These are phyloP conservation scores for Phalaenopsis hybrid DNA, from an alignment of 116 monocot species.

Conservation along the genomic window DNA sequence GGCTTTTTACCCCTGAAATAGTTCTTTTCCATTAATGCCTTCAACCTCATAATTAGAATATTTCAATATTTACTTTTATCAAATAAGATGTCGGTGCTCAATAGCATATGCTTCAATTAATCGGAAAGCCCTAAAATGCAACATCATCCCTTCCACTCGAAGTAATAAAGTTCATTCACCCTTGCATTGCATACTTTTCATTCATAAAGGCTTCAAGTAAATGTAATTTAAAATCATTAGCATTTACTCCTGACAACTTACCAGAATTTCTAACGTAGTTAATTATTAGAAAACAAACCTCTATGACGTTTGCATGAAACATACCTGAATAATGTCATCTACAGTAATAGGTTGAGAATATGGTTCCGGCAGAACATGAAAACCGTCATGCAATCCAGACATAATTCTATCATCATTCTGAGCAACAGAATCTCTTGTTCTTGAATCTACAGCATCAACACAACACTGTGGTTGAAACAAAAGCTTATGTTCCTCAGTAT, in stretches of 20 bases:
- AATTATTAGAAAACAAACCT: not conserved
- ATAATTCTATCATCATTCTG: not conserved
- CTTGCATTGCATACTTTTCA: no score
- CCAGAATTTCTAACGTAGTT: not conserved
- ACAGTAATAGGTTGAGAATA: slow-evolving; percentile 13
- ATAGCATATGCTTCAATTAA: no score
- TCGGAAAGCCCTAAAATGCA: no score
- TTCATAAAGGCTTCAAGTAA: no score
- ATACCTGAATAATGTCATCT: slow-evolving; percentile 27
- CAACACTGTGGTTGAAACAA: slow-evolving; percentile 5
- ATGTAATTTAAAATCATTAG: not conserved
- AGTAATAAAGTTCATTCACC: no score
- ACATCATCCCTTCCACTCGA: no score
- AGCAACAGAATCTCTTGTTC: not conserved
- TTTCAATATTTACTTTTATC: no score
- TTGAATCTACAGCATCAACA: slow-evolving; percentile 3
- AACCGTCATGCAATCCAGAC: not conserved
- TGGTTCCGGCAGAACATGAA: not conserved
- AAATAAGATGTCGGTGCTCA: no score
- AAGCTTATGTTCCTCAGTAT: slow-evolving; percentile 7
- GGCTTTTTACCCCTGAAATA: no score
- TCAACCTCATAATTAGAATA: no score
- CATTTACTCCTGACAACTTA: not conserved
- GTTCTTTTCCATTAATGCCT: no score
- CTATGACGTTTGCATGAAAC: not conserved